Evolutionary conservation across 2,329 filamentous ascomycete species (phyloP).

Genomic region (Talaromyces sp.): DNA sequence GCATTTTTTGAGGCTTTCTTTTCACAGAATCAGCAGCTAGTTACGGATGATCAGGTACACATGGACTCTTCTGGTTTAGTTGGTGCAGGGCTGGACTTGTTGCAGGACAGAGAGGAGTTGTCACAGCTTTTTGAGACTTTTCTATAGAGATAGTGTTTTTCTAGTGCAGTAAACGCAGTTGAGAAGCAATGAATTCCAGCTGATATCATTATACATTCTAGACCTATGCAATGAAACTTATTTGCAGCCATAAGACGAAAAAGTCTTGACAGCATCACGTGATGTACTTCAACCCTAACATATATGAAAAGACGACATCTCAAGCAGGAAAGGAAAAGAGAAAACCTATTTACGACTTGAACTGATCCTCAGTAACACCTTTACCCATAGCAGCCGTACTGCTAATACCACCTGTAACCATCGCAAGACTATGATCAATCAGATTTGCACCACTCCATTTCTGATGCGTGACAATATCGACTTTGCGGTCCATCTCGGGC

Average conservation of each 20-base stretch:
- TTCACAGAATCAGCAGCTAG: neutral
- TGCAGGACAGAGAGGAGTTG: neutral
- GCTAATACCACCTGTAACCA: slow-evolving; percentile 90
- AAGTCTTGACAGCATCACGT: slow-evolving; percentile 3
- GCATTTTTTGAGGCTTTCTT: neutral
- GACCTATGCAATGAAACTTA: neutral
- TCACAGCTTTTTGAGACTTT: neutral
- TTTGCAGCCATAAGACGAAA: neutral
- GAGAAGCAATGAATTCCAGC: neutral
- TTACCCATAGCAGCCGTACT: slow-evolving; percentile 95
- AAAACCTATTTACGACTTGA: slow-evolving; percentile 50
- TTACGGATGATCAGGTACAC: neutral
- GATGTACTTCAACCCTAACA: slow-evolving; percentile 5
- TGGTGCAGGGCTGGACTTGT: neutral
- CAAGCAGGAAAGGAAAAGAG: neutral
- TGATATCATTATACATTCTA: slow-evolving; percentile 1
- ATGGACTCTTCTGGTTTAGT: neutral
- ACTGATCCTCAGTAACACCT: slow-evolving; percentile 97
- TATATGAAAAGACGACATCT: neutral
- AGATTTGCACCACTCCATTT: slow-evolving; percentile 98
- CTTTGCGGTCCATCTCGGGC: slow-evolving; percentile 84
- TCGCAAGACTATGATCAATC: slow-evolving; percentile 91
- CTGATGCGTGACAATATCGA: slow-evolving; percentile 97
- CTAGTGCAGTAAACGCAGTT: neutral
- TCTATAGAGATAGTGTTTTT: neutral